Evolutionary conservation across 2,329 filamentous ascomycete species (phyloP), one percentile per base, ranked within the genome.

Genomic region (Fusarium graminum): DNA sequence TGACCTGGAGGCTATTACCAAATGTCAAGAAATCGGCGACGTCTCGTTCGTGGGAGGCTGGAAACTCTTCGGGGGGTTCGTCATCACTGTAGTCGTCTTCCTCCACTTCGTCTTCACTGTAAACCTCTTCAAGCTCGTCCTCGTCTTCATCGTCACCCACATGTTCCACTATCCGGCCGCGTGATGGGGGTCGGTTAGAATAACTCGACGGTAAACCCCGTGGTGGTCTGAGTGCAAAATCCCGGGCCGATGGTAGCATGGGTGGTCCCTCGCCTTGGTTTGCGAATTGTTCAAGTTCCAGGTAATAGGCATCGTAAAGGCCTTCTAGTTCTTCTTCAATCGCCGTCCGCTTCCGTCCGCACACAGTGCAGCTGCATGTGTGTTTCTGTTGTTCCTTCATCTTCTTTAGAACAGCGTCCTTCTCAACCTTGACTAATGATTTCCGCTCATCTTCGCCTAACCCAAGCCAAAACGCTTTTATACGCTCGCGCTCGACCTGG

Each of bases 311-410:
- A 81, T 99, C 95, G 79, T 99, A 99, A 13, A 99, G 86, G 17
- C 97, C 94, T 76, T 99, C 95, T 13, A 99, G 84, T 79, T 99
- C 95, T 80, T 99, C 95, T 79, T 99, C 95, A 71, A 99, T 99
- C 38, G 95, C 95, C 13, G 92, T 97, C 52, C 95, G 89, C 82
- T 99, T 99, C 69, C 95, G 88, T 52, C 95, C 95, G 78, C 95
- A 99, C 39, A 99, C 94, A 6, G 93, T 96, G 79, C 95, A 99
- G 77, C 94, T 97, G 83, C 95, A 99, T 4, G 94, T 98, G 78
- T 98, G 94, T 80, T 98, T 98, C 79, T 99, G 95, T 79, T 99
- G 95, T 79, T 99, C 95, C 84, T 99, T 99, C 95, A 99, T 99
- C 83, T 99, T 99, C 75, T 92, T 93, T 56, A 99, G 82, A 1